A percentile compares a stretch with the other conserved stretches of the same genome.
Evolutionary conservation across 2,329 filamentous ascomycete species (phyloP).

Genomic region (Colletotrichum horii): DNA sequence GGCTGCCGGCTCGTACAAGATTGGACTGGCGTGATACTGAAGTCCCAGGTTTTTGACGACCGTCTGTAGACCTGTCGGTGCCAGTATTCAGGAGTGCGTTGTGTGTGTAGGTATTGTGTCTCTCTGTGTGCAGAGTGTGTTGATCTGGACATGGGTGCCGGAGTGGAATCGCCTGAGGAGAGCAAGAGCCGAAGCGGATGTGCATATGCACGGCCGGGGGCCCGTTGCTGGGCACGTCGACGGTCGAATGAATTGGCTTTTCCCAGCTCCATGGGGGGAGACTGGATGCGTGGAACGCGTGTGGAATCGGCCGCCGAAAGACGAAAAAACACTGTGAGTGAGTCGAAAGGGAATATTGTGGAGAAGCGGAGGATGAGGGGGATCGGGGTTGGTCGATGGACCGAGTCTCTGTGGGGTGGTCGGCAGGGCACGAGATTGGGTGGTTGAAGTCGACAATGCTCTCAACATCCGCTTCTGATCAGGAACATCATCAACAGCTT

Average conservation of each 20-base stretch:
- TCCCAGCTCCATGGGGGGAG: background rate
- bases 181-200: background rate
- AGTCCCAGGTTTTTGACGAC: background rate
- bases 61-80: background rate
- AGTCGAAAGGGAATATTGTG: background rate
- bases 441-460: background rate
- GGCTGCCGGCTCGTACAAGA: background rate
- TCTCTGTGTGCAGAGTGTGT: background rate
- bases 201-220: background rate
- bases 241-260: background rate
- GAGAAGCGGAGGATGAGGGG: background rate
- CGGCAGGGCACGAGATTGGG: background rate
- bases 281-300: background rate
- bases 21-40: background rate
- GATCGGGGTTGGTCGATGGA: background rate
- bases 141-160: background rate
- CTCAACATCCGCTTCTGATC: background rate
- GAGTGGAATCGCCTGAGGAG: background rate
- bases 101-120: background rate
- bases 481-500: background rate
- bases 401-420: background rate
- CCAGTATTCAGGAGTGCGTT: background rate
- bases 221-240: background rate
- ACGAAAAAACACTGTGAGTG: background rate
- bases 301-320: background rate